Percentiles rank a stretch among this genome's conserved stretches.
phyloP scores from a whole-genome alignment of 768 basidiomycete species.

The Leccinum subtestaceum region DNA sequence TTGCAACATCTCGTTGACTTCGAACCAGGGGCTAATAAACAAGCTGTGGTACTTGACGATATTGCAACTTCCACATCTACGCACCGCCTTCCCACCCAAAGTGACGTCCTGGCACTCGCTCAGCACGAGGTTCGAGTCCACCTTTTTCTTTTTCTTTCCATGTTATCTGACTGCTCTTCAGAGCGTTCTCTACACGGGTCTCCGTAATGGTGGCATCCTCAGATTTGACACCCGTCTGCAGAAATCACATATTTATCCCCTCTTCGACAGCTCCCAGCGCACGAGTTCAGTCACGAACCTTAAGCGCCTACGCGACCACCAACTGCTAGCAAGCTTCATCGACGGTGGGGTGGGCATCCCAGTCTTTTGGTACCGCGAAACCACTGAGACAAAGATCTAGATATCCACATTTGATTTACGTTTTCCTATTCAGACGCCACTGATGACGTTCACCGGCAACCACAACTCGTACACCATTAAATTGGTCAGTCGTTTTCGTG shows the following conservation, averaged over 20 bases:
- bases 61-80: conserved; percentile 39
- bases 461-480: conserved; percentile 50
- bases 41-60: conserved; percentile 51
- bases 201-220: conserved; percentile 56
- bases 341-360: conserved; percentile 52
- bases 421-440: conserved; percentile 44
- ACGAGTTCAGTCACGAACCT: conserved; percentile 55
- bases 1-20: neutral
- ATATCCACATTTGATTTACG: conserved; percentile 63
- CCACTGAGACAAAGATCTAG: conserved; percentile 33
- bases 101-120: conserved; percentile 62
- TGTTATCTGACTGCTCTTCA: conserved; percentile 21
- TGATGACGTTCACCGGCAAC: conserved; percentile 52
- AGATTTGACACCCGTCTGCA: conserved; percentile 55
- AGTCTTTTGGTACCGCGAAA: neutral
- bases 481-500: conserved; percentile 41
- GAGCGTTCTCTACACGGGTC: conserved; percentile 53
- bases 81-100: conserved; percentile 47
- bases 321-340: conserved; percentile 56
- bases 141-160: neutral
- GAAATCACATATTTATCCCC: conserved; percentile 35
- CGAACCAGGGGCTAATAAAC: conserved; percentile 49
- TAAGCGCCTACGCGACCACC: conserved; percentile 45
- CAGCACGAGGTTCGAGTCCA: conserved; percentile 44
- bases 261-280: conserved; percentile 37